Evolutionary conservation across 2,329 filamentous ascomycete genomes (phyloP), one percentile per base, ranked within the genome.

Genomic region (Sarocladiaceae sp.): DNA sequence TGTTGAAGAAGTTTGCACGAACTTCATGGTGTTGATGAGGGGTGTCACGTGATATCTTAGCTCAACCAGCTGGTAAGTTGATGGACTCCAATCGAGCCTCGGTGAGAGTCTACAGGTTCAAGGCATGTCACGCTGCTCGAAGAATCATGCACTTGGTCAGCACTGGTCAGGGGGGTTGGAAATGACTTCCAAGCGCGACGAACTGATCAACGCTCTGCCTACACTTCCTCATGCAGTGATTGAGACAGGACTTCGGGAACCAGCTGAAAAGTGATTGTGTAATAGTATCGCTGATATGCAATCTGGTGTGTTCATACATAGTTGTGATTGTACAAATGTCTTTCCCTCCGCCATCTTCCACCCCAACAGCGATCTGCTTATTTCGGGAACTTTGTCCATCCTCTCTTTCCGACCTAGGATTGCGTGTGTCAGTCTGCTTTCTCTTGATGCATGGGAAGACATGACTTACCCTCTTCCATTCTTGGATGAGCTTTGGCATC

Each of bases 401-500:
- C 73, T 55, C 62, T 62, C 62, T 69, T 75, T 51, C 75, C 74
- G 51, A 73, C 59, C 76, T 80, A 52, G 50, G 27, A 6, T 16
- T 24, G 15, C n/a, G 11, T 24, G 57, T 73, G n/a, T n/a, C n/a
- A n/a, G n/a, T n/a, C n/a, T n/a, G n/a, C n/a, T n/a, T n/a, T n/a
- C n/a, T n/a, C n/a, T n/a, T n/a, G n/a, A n/a, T n/a, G 9, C 18
- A 37, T 13, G 13, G 13, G 33, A 33, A 11, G 16, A 21, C 3
- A 11, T 12, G n/a, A 67, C 80, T 62, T 70, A 93, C 87, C 79
- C 85, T 82, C 69, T 95, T 95, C 93, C 91, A 98, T 64, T 85
- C 75, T 65, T 85, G 80, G 63, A 98, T 87, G 70, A 97, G 78
- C 58, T 84, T 80, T 51, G 91, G 89, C 93, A 98, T 98, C 48